phyloP scores from a whole-genome alignment of 2,329 filamentous ascomycete genomes.

The Fragosphaeria purpurea region DNA sequence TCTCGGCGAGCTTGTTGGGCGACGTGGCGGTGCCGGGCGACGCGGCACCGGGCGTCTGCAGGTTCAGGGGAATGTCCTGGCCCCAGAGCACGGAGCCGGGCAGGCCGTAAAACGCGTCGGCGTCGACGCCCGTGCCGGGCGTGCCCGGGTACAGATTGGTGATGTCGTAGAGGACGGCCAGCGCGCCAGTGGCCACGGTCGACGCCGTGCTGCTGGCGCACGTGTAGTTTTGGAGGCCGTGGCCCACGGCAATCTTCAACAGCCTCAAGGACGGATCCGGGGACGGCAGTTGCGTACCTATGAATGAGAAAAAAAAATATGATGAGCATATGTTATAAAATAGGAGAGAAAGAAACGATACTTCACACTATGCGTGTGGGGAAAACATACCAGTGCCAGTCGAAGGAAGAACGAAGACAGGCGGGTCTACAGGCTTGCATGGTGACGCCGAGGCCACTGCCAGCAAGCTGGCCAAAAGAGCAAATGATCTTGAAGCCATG shows the following conservation, averaged over 20 bases:
- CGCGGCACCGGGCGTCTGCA: constrained; percentile 21
- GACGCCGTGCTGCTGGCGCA: constrained; percentile 32
- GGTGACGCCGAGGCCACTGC: constrained; percentile 11
- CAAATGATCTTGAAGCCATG: constrained; percentile 6
- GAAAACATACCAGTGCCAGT: constrained; percentile 24
- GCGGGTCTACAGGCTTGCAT: constrained; percentile 6
- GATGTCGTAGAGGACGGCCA: constrained; percentile 51
- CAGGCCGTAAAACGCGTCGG: constrained; percentile 29
- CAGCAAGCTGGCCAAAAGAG: constrained; percentile 10
- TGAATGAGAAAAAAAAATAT: not conserved
- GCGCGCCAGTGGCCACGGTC: constrained; percentile 36
- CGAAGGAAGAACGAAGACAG: constrained; percentile 12
- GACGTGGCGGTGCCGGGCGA: constrained; percentile 15
- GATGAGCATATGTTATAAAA: no score
- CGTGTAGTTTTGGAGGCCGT: constrained; percentile 61
- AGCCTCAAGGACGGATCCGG: constrained; percentile 30
- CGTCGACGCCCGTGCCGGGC: constrained; percentile 25
- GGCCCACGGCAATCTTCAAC: constrained; percentile 49
- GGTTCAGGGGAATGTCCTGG: constrained; percentile 38
- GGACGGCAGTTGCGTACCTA: constrained; percentile 34
- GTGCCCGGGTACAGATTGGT: constrained; percentile 40
- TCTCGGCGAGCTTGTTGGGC: constrained; percentile 19
- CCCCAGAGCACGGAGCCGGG: constrained; percentile 29
- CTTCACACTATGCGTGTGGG: no score
- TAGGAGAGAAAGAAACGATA: no score